These are phyloP conservation scores for Papiliotrema laurentii DNA, from an alignment of 1,284 basidiomycete genomes.

Conservation along the genomic window DNA sequence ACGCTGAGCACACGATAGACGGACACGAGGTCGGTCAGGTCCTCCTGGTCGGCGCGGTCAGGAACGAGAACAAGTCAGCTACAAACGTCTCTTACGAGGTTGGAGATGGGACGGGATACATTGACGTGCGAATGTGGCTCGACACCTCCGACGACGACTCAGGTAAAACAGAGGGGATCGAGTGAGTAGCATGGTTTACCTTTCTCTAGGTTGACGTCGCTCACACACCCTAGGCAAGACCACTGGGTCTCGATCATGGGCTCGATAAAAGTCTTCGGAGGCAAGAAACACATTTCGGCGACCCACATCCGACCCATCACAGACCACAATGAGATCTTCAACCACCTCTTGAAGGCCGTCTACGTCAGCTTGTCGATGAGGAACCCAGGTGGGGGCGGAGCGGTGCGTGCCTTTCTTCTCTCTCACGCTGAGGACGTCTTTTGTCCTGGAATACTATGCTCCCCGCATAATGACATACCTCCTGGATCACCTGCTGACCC, in stretches of 20 bases:
- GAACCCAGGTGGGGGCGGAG: constrained; percentile 50
- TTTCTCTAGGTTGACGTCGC: background rate
- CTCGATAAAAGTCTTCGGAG: constrained; percentile 79
- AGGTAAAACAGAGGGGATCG: constrained; percentile 51
- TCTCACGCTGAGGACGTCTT: constrained; percentile 16
- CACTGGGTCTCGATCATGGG: constrained; percentile 82
- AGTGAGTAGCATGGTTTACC: constrained; percentile 39
- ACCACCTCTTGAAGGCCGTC: constrained; percentile 64
- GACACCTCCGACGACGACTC: constrained; percentile 61
- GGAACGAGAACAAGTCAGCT: constrained; percentile 63
- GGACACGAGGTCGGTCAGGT: constrained; percentile 47
- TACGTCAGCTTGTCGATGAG: constrained; percentile 51
- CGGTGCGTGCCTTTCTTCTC: constrained; percentile 18
- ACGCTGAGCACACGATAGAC: constrained; percentile 83
- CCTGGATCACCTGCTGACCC: constrained; percentile 1
- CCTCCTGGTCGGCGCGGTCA: constrained; percentile 72
- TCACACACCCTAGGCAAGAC: constrained; percentile 53
- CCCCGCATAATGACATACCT: background rate
- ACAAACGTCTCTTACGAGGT: constrained; percentile 79
- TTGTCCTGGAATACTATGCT: background rate
- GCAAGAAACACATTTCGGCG: constrained; percentile 76
- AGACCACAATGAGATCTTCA: constrained; percentile 76
- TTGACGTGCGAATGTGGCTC: constrained; percentile 86
- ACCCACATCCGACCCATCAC: constrained; percentile 64
- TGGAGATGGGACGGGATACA: constrained; percentile 83